These are phyloP conservation scores for Sporothrix curviconia DNA, from an alignment of 2,329 filamentous ascomycete genomes.

Conservation along the genomic window DNA sequence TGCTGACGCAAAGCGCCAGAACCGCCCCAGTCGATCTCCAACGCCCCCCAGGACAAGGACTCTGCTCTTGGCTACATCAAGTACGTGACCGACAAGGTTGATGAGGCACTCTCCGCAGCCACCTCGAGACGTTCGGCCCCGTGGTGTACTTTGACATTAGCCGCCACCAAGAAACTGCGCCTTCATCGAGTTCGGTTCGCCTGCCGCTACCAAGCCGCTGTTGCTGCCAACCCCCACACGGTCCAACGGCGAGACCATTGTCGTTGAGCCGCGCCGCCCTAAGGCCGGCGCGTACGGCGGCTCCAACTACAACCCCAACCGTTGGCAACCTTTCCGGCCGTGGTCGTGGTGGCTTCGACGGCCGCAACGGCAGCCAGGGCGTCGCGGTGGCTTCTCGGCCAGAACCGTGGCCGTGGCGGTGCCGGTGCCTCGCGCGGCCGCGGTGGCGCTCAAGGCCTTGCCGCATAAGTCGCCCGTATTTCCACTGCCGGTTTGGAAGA, in stretches of 20 bases:
- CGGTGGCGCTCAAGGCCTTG: constrained; percentile 49
- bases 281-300: constrained; percentile 66
- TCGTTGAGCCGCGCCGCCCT: constrained; percentile 81
- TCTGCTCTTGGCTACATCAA: constrained; percentile 85
- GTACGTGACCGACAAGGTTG: constrained; percentile 86
- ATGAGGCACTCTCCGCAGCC: constrained; percentile 64
- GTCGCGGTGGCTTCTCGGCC: constrained; percentile 64
- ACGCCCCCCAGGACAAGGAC: constrained; percentile 60
- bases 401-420: constrained; percentile 57
- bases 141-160: constrained; percentile 71
- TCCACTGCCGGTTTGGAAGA: too few species aligned
- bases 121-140: constrained; percentile 65
- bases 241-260: constrained; percentile 76
- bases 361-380: constrained; percentile 51
- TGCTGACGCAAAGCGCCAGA: constrained; percentile 77
- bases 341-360: constrained; percentile 61
- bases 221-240: constrained; percentile 76
- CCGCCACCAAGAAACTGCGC: constrained; percentile 90
- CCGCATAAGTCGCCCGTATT: too few species aligned
- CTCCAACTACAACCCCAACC: constrained; percentile 56
- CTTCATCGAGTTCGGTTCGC: constrained; percentile 85
- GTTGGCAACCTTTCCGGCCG: constrained; percentile 55
- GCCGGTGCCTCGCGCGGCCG: constrained; percentile 58
- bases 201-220: constrained; percentile 74
- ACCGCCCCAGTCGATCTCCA: constrained; percentile 61